Evolutionary conservation across 805 yeast species (phyloP), one percentile per base, ranked within the genome.

Genomic region (Nakazawaea siamensis): DNA sequence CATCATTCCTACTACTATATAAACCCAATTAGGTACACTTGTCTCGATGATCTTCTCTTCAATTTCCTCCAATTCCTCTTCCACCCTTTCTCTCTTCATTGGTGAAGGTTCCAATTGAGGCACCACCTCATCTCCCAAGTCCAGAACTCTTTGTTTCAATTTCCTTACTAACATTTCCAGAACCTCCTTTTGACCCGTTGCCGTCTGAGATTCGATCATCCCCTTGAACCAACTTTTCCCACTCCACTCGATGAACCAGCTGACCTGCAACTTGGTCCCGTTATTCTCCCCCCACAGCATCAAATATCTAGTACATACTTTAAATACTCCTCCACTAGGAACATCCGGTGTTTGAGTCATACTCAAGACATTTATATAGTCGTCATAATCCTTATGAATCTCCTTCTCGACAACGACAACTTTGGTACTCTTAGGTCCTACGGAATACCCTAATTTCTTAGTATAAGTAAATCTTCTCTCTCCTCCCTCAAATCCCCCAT

Each of bases 381-480:
- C 62, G 4, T 69, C 60, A 34, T 64, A 62, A 47, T 83, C 80
- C 47, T 68, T 57, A 30, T 67, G 57, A 29, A 75, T 71, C 15
- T 83, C 64, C 0, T 66, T 60, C 46, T 87, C 96, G 3, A 55
- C 57, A 5, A 63, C 66, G 21, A 76, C 73, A 12, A 72, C 75
- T 38, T 69, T 75, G 2, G 99, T 88, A 17, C 90, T 85, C 48
- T 85, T 87, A 10, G 98, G 98, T 0, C 98, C 98, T 24, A 92
- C 76, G 1, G 95, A 72, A 35, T 73, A 87, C 34, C 77, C 75
- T 38, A 92, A 64, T 1, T 80, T 85, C 55, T 84, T 84, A 32
- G 71, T 68, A 55, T 88, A 92, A 4, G 70, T 66, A 51, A 72
- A 88, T 3, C 59, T 53, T 35, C 94, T 57, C 8, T 65, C 64